A percentile compares a stretch with the other conserved stretches of the same genome.
Conservation (phyloP, 306 rosid genomes). For the Carpinus viminea region DNA sequence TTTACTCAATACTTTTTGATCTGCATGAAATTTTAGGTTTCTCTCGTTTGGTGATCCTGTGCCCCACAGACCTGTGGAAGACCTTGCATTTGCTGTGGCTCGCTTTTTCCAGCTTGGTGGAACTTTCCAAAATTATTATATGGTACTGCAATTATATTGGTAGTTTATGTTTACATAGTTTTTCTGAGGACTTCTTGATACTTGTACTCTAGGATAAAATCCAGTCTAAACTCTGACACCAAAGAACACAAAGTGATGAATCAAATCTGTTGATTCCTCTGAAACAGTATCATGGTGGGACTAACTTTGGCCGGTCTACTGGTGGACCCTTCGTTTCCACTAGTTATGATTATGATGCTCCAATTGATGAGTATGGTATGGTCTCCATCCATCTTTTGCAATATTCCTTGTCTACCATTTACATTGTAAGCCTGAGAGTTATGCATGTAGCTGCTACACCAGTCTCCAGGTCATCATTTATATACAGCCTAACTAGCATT, state of each 20-base stretch:
- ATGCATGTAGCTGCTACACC: background rate
- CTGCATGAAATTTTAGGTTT: slow-evolving; percentile 52
- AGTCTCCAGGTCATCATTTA: background rate
- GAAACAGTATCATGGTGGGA: slow-evolving; percentile 94
- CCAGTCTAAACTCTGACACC: slow-evolving; percentile 3
- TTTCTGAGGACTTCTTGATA: background rate
- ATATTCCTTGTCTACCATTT: slow-evolving; percentile 2
- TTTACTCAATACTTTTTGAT: background rate
- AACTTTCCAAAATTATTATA: slow-evolving; percentile 89
- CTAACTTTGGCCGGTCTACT: slow-evolving; percentile 71
- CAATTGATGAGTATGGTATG: slow-evolving; percentile 94
- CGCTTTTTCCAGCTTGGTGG: slow-evolving; percentile 94
- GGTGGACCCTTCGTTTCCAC: slow-evolving; percentile 93
- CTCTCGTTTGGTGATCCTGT: slow-evolving; percentile 75
- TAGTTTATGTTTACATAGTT: slow-evolving; percentile 7
- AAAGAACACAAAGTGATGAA: slow-evolving; percentile 19
- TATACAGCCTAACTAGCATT: slow-evolving; percentile 2
- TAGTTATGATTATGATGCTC: slow-evolving; percentile 95
- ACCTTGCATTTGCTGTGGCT: slow-evolving; percentile 86
- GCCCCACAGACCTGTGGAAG: slow-evolving; percentile 88
- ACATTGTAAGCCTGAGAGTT: slow-evolving; percentile 12
- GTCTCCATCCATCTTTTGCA: slow-evolving; percentile 6
- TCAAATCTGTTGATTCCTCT: slow-evolving; percentile 29
- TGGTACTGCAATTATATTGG: slow-evolving; percentile 54
- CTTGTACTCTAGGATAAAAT: background rate